These are phyloP conservation scores for Pseudophaeomoniella oleicola DNA, from an alignment of 2,329 filamentous ascomycete species.

Conservation along the genomic window DNA sequence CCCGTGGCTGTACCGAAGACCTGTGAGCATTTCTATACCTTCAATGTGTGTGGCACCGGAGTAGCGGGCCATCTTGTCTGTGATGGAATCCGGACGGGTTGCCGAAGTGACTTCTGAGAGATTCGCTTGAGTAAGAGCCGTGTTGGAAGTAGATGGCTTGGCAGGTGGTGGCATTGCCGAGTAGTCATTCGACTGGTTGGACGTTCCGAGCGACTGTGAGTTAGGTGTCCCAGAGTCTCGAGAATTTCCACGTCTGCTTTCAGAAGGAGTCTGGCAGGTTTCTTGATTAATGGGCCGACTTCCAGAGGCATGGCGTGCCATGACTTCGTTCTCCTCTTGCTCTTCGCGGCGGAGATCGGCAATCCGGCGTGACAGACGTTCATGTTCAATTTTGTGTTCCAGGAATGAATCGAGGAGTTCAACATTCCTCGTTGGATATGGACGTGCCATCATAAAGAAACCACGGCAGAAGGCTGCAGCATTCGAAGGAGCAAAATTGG, in stretches of 20 bases:
- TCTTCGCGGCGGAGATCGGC: conserved; percentile 76
- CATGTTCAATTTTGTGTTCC: conserved; percentile 94
- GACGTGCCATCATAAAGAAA: conserved; percentile 84
- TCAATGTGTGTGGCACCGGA: conserved; percentile 66
- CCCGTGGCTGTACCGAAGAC: conserved; percentile 72
- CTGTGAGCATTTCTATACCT: conserved; percentile 85
- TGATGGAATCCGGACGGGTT: conserved; percentile 57
- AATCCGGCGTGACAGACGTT: conserved; percentile 70
- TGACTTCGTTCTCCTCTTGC: conserved; percentile 59
- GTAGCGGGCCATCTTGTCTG: conserved; percentile 72
- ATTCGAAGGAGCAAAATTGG: conserved; percentile 47
- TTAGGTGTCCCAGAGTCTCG: conserved; percentile 22
- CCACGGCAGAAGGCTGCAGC: conserved; percentile 64
- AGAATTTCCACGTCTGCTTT: conserved; percentile 12
- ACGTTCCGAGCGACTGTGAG: conserved; percentile 13
- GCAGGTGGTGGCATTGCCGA: conserved; percentile 53
- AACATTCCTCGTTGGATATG: conserved; percentile 79
- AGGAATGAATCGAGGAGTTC: conserved; percentile 79
- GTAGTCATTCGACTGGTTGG: conserved; percentile 12
- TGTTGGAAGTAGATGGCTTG: conserved; percentile 46
- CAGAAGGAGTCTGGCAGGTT: conserved; percentile 22
- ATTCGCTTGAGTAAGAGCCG: conserved; percentile 63
- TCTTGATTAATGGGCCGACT: conserved; percentile 44
- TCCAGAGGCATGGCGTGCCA: conserved; percentile 45
- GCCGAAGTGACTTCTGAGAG: conserved; percentile 57